A percentile compares a stretch with the other conserved stretches of the same genome.
Conservation (phyloP, 108 stramenopile species). For the Fragilaria radians region DNA sequence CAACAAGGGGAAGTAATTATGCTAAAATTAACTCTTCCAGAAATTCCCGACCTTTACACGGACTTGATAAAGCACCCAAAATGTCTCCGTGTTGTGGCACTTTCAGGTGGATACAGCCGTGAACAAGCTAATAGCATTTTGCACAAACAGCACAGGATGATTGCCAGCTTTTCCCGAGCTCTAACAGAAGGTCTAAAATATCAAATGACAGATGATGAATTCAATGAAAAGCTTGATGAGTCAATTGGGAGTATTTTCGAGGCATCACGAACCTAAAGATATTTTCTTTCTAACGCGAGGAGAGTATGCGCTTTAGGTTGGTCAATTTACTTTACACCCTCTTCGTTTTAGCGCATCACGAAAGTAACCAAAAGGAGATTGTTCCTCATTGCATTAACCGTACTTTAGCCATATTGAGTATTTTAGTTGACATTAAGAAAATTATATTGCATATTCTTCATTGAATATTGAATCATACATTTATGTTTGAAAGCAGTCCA, state of each 20-base stretch:
- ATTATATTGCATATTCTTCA: too few species aligned
- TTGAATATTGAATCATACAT: too few species aligned
- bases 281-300: constrained; percentile 57
- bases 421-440: too few species aligned
- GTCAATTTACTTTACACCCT: too few species aligned
- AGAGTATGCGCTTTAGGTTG: too few species aligned
- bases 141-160: constrained; percentile 51
- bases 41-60: constrained; percentile 51
- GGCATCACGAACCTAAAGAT: constrained; percentile 28
- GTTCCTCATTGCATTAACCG: too few species aligned
- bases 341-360: too few species aligned
- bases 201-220: constrained; percentile 48
- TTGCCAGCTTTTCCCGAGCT: constrained; percentile 78
- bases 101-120: constrained; percentile 68
- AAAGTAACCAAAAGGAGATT: too few species aligned
- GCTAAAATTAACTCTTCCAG: constrained; percentile 69
- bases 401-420: too few species aligned
- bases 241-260: constrained; percentile 52
- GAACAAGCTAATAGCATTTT: constrained; percentile 49
- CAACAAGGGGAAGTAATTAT: constrained; percentile 44
- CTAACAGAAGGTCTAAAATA: constrained; percentile 56
- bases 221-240: constrained; percentile 40
- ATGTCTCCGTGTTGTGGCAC: constrained; percentile 63
- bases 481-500: too few species aligned
- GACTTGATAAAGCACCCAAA: constrained; percentile 59